Percentiles rank a stretch among this genome's conserved stretches.
phyloP scores from a whole-genome alignment of 1,139 yeast species.

The Lodderomyces jiufengensis region DNA sequence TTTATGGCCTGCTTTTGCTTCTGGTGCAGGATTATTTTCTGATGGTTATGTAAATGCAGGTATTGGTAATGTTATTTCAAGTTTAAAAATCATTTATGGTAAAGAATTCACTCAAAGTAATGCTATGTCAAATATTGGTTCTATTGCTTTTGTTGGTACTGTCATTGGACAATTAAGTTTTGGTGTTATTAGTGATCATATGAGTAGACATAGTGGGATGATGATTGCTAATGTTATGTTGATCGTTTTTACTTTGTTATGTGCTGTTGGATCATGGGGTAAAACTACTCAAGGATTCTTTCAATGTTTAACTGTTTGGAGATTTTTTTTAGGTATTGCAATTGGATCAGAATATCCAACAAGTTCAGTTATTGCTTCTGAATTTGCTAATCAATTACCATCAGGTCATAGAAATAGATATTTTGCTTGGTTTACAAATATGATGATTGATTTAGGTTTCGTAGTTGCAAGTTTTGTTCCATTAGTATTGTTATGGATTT shows the following conservation, averaged over 20 bases:
- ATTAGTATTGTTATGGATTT: conserved; percentile 81
- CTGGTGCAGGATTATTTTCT: conserved; percentile 89
- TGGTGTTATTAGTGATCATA: conserved; percentile 75
- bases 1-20: conserved; percentile 73
- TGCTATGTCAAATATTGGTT: conserved; percentile 74
- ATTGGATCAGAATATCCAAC: conserved; percentile 92
- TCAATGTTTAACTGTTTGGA: conserved; percentile 76
- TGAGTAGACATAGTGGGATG: conserved; percentile 81
- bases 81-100: conserved; percentile 64
- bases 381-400: conserved; percentile 76
- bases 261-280: conserved; percentile 85
- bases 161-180: conserved; percentile 81
- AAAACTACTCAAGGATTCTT: conserved; percentile 64
- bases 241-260: conserved; percentile 69
- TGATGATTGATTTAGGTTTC: conserved; percentile 85
- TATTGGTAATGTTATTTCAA: conserved; percentile 70
- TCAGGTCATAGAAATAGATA: conserved; percentile 83
- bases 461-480: conserved; percentile 85
- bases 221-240: conserved; percentile 66
- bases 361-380: conserved; percentile 91
- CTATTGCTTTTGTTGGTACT: conserved; percentile 91
- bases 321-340: conserved; percentile 85
- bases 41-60: conserved; percentile 90
- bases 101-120: conserved; percentile 53
- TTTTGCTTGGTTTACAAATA: conserved; percentile 85